Conservation (phyloP, 2,329 filamentous ascomycete genomes). For the Xylaria sp. region DNA sequence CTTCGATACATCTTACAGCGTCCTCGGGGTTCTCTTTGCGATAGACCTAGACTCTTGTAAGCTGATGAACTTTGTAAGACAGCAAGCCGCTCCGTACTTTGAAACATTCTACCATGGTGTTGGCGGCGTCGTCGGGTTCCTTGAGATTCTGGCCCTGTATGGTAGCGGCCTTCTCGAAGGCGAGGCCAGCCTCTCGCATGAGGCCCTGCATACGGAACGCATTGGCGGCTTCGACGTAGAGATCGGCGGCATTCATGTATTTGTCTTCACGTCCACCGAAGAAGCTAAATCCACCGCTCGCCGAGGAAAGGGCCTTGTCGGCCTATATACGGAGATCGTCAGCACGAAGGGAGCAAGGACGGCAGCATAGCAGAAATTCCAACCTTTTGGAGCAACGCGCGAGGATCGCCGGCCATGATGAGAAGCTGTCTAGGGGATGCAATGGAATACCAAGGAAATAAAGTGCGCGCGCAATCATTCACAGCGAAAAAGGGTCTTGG, state of each 20-base stretch:
- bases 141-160: conserved; percentile 83
- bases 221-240: conserved; percentile 88
- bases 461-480: conserved; percentile 7
- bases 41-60: conserved; percentile 80
- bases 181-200: conserved; percentile 77
- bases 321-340: conserved; percentile 61
- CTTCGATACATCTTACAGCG: conserved; percentile 78
- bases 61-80: not conserved
- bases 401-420: conserved; percentile 77
- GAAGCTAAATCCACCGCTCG: conserved; percentile 82
- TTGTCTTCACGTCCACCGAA: conserved; percentile 89
- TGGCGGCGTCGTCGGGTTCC: conserved; percentile 91
- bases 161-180: conserved; percentile 84
- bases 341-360: conserved; percentile 29
- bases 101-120: conserved; percentile 87
- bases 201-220: conserved; percentile 80
- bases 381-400: conserved; percentile 80
- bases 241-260: conserved; percentile 84
- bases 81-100: conserved; percentile 61
- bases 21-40: conserved; percentile 82
- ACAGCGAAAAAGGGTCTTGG: conserved; percentile 2
- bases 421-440: conserved; percentile 9
- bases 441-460: conserved; percentile 2
- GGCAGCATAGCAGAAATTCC: conserved; percentile 39
- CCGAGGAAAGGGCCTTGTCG: conserved; percentile 79